A percentile compares a stretch with the other conserved stretches of the same genome.
phyloP scores from a whole-genome alignment of 2,329 filamentous ascomycete genomes.

The Aulographum hederae region DNA sequence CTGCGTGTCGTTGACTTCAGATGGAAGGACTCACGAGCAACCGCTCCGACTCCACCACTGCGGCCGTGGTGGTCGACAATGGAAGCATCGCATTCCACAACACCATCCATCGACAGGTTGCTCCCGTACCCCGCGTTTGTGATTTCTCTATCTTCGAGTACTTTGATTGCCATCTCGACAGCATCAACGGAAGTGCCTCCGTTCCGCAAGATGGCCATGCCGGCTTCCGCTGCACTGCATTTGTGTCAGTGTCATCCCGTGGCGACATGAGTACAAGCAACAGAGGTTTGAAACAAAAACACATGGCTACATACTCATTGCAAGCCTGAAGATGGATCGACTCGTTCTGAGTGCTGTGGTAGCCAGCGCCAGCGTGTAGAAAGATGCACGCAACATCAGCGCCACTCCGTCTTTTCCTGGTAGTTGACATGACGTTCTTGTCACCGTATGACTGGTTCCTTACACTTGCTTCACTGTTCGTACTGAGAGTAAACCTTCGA shows the following conservation, averaged over 20 bases:
- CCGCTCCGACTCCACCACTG: slow-evolving; percentile 84
- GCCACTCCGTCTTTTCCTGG: too few relatives aligned
- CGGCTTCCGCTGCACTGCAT: slow-evolving; percentile 59
- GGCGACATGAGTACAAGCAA: not conserved
- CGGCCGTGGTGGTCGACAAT: slow-evolving; percentile 80
- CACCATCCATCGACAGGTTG: slow-evolving; percentile 77
- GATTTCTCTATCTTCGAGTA: slow-evolving; percentile 84
- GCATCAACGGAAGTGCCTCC: slow-evolving; percentile 74
- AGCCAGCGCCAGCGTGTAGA: slow-evolving; percentile 88
- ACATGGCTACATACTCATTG: slow-evolving; percentile 48
- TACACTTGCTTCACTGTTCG: too few relatives aligned
- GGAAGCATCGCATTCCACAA: slow-evolving; percentile 87
- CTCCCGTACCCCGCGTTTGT: slow-evolving; percentile 95
- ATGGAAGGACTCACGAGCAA: slow-evolving; percentile 48
- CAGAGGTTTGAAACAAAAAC: not conserved
- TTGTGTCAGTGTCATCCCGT: not conserved
- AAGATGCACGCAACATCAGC: slow-evolving; percentile 66
- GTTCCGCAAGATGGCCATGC: slow-evolving; percentile 61
- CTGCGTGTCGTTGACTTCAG: not conserved
- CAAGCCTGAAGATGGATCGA: slow-evolving; percentile 69
- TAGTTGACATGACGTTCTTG: too few relatives aligned
- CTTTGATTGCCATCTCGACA: slow-evolving; percentile 71
- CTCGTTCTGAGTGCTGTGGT: slow-evolving; percentile 79
- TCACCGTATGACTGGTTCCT: too few relatives aligned
- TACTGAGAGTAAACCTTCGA: too few relatives aligned